These are phyloP conservation scores for Acrodontium crateriforme DNA, from an alignment of 2,329 filamentous ascomycete species.

Conservation along the genomic window DNA sequence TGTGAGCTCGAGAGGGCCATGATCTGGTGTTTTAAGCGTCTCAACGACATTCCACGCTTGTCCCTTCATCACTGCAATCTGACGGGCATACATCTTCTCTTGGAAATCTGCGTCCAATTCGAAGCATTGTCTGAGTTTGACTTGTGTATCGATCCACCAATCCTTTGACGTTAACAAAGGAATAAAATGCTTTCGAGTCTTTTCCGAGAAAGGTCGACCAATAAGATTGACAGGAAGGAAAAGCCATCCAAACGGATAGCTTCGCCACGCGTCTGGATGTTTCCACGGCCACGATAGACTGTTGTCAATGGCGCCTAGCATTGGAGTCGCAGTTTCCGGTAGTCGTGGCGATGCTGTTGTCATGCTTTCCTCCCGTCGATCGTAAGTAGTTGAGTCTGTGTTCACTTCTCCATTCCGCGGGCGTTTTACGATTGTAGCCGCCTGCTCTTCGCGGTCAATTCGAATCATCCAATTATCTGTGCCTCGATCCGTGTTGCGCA, in stretches of 20 bases:
- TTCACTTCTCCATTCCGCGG: conserved; percentile 43
- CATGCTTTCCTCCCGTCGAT: conserved; percentile 63
- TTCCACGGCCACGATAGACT: conserved; percentile 99
- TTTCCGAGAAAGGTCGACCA: conserved; percentile 87
- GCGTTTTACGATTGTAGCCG: conserved; percentile 76
- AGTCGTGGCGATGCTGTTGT: conserved; percentile 38
- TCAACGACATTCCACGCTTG: conserved; percentile 99
- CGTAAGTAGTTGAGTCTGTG: conserved; percentile 21
- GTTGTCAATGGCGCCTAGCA: conserved; percentile 90
- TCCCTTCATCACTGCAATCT: conserved; percentile 98
- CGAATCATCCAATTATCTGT: conserved; percentile 99
- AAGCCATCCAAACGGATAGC: conserved; percentile 96
- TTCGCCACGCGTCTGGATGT: conserved; percentile 81
- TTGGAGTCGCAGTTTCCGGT: conserved; percentile 46
- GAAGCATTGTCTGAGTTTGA: conserved; percentile 75
- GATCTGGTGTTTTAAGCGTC: conserved; percentile 81
- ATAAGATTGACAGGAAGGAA: conserved; percentile 95
- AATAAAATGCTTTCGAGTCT: conserved; percentile 88
- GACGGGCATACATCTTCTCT: conserved; percentile 96
- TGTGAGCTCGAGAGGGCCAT: conserved; percentile 86
- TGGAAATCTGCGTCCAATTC: conserved; percentile 90
- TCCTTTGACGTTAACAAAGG: conserved; percentile 84
- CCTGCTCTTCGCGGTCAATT: conserved; percentile 71
- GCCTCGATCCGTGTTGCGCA: conserved; percentile 94
- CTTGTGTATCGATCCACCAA: conserved; percentile 94